These are phyloP conservation scores for Paraleonurus japonicus DNA, from an alignment of 257 asterid species.

Conservation along the genomic window DNA sequence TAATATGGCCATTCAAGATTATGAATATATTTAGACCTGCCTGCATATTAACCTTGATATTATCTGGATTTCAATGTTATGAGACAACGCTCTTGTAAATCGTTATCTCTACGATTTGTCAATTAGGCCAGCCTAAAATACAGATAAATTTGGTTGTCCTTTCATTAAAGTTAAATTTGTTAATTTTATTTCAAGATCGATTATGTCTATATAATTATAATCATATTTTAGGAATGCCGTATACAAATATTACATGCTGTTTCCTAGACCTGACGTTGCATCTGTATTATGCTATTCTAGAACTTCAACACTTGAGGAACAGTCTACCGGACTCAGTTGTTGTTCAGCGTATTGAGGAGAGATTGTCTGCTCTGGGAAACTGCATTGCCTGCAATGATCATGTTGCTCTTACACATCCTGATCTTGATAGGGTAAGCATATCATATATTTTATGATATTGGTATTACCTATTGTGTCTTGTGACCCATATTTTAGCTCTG, in stretches of 20 bases:
- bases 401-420: slow-evolving; percentile 91
- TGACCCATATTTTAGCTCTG: not conserved
- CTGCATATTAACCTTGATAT: not conserved
- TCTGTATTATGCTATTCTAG: slow-evolving; percentile 30
- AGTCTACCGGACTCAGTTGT: slow-evolving; percentile 84
- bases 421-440: slow-evolving; percentile 68
- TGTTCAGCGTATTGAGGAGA: slow-evolving; percentile 91
- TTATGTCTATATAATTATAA: not conserved
- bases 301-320: slow-evolving; percentile 87
- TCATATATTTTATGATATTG: not conserved
- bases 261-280: slow-evolving; percentile 18
- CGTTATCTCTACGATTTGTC: not conserved
- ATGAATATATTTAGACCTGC: not conserved
- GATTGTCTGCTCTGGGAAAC: slow-evolving; percentile 88
- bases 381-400: slow-evolving; percentile 91
- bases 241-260: not conserved
- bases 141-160: not conserved
- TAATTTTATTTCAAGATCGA: not conserved
- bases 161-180: not conserved
- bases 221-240: not conserved
- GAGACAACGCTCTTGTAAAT: not conserved
- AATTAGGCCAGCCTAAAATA: not conserved
- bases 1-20: not conserved
- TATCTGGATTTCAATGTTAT: slow-evolving; percentile 4
- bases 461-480: not conserved